phyloP scores from a whole-genome alignment of 768 basidiomycete genomes.

The Phylloporus scabripes region DNA sequence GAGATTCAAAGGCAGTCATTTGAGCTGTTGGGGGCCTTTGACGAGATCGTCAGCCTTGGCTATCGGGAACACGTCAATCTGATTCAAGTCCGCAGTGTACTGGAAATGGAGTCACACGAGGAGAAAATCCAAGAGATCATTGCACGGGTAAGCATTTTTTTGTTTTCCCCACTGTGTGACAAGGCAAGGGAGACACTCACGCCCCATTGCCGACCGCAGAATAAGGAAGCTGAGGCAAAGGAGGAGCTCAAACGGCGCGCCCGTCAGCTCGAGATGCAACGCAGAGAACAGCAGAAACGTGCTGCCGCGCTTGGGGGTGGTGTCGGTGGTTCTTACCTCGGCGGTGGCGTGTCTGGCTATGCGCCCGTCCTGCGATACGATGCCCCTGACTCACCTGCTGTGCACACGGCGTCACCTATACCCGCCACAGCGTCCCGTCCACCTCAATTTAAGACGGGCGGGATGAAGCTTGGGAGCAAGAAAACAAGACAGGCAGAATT shows the following conservation, averaged over 20 bases:
- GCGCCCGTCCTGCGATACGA: conserved; percentile 69
- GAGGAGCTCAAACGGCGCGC: conserved; percentile 97
- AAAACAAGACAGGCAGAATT: conserved; percentile 87
- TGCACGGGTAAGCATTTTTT: conserved; percentile 58
- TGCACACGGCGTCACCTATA: conserved; percentile 38
- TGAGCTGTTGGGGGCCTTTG: conserved; percentile 86
- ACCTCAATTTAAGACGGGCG: conserved; percentile 87
- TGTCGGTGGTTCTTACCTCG: conserved; percentile 53
- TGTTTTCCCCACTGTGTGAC: background rate
- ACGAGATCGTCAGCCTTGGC: conserved; percentile 91
- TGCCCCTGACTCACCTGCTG: conserved; percentile 46
- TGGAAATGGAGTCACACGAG: conserved; percentile 90
- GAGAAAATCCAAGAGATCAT: conserved; percentile 99
- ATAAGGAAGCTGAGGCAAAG: conserved; percentile 99
- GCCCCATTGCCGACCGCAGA: conserved; percentile 39
- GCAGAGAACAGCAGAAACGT: conserved; percentile 87
- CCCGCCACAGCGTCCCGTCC: conserved; percentile 49
- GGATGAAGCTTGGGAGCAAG: conserved; percentile 96
- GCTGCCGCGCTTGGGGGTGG: conserved; percentile 42
- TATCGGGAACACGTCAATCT: conserved; percentile 75
- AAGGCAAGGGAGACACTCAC: background rate
- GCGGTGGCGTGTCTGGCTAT: conserved; percentile 67
- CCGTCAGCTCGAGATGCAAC: conserved; percentile 93
- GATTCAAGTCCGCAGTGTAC: conserved; percentile 69
- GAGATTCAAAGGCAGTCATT: conserved; percentile 90